These are phyloP conservation scores for Plenodomus tracheiphilus DNA, from an alignment of 2,329 filamentous ascomycete genomes.

Conservation along the genomic window DNA sequence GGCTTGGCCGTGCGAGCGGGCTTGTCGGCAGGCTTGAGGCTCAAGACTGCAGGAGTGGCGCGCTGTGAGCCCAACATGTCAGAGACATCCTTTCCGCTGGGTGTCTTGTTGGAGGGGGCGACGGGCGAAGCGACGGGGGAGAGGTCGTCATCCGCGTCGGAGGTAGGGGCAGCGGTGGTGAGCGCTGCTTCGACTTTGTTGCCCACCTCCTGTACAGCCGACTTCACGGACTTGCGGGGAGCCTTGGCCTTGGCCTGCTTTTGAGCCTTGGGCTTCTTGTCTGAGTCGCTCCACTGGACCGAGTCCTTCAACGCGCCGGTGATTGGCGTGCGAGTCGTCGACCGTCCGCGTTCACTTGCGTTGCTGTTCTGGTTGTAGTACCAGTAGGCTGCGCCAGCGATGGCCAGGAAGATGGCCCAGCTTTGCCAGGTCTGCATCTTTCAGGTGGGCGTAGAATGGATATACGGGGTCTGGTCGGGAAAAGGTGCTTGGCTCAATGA, in stretches of 20 bases:
- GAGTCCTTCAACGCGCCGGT: conserved; percentile 25
- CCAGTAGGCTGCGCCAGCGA: conserved; percentile 30
- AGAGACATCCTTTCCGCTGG: conserved; percentile 70
- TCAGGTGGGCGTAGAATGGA: not conserved
- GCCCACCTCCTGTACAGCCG: conserved; percentile 37
- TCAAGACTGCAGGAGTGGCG: conserved; percentile 72
- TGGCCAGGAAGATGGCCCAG: conserved; percentile 39
- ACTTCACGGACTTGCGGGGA: conserved; percentile 41
- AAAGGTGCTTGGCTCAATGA: not conserved
- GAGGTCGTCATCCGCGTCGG: conserved; percentile 77
- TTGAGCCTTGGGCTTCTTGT: conserved; percentile 30
- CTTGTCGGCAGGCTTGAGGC: conserved; percentile 70
- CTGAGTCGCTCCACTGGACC: conserved; percentile 31
- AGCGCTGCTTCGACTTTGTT: conserved; percentile 39
- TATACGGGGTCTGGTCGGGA: not conserved
- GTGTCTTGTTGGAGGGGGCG: conserved; percentile 48
- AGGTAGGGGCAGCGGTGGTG: conserved; percentile 62
- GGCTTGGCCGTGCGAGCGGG: conserved; percentile 61
- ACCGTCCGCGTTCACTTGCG: conserved; percentile 30
- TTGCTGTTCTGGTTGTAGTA: conserved; percentile 34
- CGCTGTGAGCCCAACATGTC: conserved; percentile 85
- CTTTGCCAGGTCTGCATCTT: conserved; percentile 40
- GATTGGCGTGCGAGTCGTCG: conserved; percentile 27
- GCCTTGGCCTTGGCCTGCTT: conserved; percentile 38
- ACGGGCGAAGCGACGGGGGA: conserved; percentile 71